Percentiles rank a stretch among this genome's conserved stretches.
Conservation (phyloP, 352 stramenopile genomes). For the Globisporangium barbulae region DNA sequence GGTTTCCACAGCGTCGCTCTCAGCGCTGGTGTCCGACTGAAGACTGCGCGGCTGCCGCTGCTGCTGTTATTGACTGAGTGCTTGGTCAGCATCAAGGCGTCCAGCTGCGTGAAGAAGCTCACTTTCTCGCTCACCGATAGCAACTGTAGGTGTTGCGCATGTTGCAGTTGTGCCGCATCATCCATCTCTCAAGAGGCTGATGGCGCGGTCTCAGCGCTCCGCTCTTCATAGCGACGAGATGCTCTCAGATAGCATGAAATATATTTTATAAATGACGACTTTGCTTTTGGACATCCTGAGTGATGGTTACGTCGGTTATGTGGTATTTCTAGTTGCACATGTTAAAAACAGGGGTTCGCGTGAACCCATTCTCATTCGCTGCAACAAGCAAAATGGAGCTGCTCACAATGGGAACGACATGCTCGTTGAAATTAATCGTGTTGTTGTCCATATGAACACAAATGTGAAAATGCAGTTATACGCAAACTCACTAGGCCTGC, state of each 20-base stretch:
- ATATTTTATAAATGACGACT: too few species aligned
- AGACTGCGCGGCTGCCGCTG: background rate
- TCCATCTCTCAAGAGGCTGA: constrained; percentile 14
- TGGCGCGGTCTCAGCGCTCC: constrained; percentile 1
- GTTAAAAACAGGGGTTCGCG: background rate
- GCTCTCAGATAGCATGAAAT: background rate
- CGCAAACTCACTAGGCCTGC: constrained; percentile 9
- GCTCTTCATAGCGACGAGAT: background rate
- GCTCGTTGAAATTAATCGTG: background rate
- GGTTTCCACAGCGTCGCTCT: background rate
- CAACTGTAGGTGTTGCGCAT: constrained; percentile 16
- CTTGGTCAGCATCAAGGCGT: constrained; percentile 26
- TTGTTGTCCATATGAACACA: background rate
- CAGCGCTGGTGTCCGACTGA: background rate
- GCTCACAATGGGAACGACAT: background rate
- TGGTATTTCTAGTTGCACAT: background rate
- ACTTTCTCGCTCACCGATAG: constrained; percentile 39
- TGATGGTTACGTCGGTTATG: background rate
- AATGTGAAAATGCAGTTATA: background rate
- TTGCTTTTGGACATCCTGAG: background rate
- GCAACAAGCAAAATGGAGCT: background rate
- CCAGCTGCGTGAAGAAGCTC: constrained; percentile 43
- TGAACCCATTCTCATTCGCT: background rate
- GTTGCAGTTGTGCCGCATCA: background rate
- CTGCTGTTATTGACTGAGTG: constrained; percentile 2